Percentiles rank a stretch among this genome's conserved stretches.
phyloP scores from a whole-genome alignment of 768 basidiomycete genomes.

The Agrocybe praecox region DNA sequence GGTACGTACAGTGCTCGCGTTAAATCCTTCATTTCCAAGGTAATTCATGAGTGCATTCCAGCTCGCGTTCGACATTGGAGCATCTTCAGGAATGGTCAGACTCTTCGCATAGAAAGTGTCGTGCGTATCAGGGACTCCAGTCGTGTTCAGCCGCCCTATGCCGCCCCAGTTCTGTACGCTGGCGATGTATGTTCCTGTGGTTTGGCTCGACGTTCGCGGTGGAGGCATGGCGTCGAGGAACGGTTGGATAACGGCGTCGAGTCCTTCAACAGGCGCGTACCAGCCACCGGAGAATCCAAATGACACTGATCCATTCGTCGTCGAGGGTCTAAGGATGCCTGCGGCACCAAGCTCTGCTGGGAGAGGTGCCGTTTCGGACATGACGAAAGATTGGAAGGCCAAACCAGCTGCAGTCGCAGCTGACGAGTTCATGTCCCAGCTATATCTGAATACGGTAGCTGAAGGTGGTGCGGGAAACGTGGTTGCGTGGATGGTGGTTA shows the following conservation, averaged over 20 bases:
- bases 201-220: constrained; percentile 12
- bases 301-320: constrained; percentile 24
- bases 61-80: constrained; percentile 32
- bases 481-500: constrained; percentile 32
- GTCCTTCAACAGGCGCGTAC: constrained; percentile 24
- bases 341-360: constrained; percentile 36
- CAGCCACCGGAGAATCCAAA: constrained; percentile 32
- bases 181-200: constrained; percentile 30
- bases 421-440: constrained; percentile 32
- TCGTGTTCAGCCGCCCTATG: constrained; percentile 17
- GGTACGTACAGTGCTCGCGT: constrained; percentile 29
- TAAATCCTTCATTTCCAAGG: constrained; percentile 36
- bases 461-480: constrained; percentile 36
- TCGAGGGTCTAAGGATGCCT: constrained; percentile 27
- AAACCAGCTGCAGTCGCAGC: constrained; percentile 30
- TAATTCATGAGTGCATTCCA: constrained; percentile 38
- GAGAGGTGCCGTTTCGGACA: constrained; percentile 22
- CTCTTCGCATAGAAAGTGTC: constrained; percentile 47
- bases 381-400: constrained; percentile 35
- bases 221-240: constrained; percentile 28
- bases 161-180: constrained; percentile 29
- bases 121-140: constrained; percentile 26
- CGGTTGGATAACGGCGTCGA: constrained; percentile 30
- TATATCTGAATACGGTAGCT: constrained; percentile 34
- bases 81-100: constrained; percentile 35